Evolutionary conservation across 495 filamentous ascomycete genomes (phyloP), one percentile per base, ranked within the genome.

Genomic region (Penicillium dipodomyicola): DNA sequence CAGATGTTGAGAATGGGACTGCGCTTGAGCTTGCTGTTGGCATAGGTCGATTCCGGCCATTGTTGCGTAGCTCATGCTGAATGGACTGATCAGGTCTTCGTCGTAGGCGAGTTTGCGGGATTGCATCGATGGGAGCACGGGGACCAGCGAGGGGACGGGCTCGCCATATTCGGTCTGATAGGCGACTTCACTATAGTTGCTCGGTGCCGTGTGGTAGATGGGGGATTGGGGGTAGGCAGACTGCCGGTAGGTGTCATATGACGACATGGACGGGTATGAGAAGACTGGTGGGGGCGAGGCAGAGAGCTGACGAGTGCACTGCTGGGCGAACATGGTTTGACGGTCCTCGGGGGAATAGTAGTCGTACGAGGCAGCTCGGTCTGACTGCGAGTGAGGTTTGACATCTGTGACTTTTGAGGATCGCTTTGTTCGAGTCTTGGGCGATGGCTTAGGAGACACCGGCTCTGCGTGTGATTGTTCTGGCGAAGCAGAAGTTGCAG

Each of bases 11-110:
- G 49, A n/a, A 45, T 44, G 42, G 53, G 65, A 52, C 47, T 71
- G 67, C 19, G 70, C 43, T 25, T 69, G 71, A 40, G 68, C 58
- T 11, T 54, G 62, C 39, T 65, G 64, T 39, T 77, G 72, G 60
- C 83, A 80, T 56, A 90, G 79, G 59, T 93, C 89, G 64, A 93
- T 85, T 56, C 88, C 87, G 11, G 85, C 84, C 71, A 94, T 84
- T 15, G 85, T 82, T 45, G 83, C 80, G 63, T 88, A 90, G 69
- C 87, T 89, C 76, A 84, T 82, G 66, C 87, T 84, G 72, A 91
- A 95, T 0, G 88, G 86, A 60, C 76, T 85, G 62, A 92, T 80
- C 40, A 80, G 77, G 49, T 90, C 88, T 39, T 91, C 87, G 40
- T 84, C 81, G 58, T 76, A 76, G 22, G 63, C 54, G n/a, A 66